These are phyloP conservation scores for Capsella rubella DNA, from an alignment of 441 rosid genomes.

Conservation along the genomic window DNA sequence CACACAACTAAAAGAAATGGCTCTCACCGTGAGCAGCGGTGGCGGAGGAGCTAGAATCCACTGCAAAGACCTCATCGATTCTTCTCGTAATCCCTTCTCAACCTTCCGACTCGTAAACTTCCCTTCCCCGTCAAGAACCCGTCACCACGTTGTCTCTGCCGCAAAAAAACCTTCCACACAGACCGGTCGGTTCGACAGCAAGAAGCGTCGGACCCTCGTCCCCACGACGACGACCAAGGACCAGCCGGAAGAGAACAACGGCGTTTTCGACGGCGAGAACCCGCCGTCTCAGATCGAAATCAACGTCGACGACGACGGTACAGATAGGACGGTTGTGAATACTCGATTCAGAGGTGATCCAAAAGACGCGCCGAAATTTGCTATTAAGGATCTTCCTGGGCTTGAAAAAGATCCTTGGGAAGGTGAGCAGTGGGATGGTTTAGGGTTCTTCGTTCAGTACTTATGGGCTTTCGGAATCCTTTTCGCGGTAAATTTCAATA, in stretches of 20 bases:
- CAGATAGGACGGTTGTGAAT: slow-evolving; percentile 40
- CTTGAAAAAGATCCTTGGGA: slow-evolving; percentile 75
- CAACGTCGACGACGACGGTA: slow-evolving; percentile 34
- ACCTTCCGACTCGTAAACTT: slow-evolving; percentile 39
- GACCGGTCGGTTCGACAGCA: slow-evolving; percentile 78
- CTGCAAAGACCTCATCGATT: slow-evolving; percentile 40
- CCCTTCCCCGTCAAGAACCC: slow-evolving; percentile 35
- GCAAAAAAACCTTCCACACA: slow-evolving; percentile 69
- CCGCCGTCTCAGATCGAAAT: slow-evolving; percentile 28
- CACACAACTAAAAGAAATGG: slow-evolving; percentile 50
- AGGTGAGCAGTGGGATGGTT: slow-evolving; percentile 78
- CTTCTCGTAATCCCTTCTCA: slow-evolving; percentile 14
- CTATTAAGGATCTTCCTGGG: slow-evolving; percentile 68
- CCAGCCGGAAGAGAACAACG: slow-evolving; percentile 34
- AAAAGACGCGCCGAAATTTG: slow-evolving; percentile 48
- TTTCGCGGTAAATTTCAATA: slow-evolving; percentile 61
- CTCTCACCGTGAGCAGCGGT: slow-evolving; percentile 55
- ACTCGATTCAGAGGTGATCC: slow-evolving; percentile 46
- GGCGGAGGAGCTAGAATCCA: slow-evolving; percentile 50
- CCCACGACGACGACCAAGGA: slow-evolving; percentile 61
- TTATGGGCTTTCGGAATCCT: slow-evolving; percentile 88
- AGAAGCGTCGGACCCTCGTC: slow-evolving; percentile 57
- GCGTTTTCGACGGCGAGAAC: slow-evolving; percentile 19
- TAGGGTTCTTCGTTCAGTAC: slow-evolving; percentile 85
- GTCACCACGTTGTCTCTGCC: slow-evolving; percentile 56